Base-by-base conservation (phyloP, 192 early-diverging fungal genomes). In the Physocladia obscura region DNA sequence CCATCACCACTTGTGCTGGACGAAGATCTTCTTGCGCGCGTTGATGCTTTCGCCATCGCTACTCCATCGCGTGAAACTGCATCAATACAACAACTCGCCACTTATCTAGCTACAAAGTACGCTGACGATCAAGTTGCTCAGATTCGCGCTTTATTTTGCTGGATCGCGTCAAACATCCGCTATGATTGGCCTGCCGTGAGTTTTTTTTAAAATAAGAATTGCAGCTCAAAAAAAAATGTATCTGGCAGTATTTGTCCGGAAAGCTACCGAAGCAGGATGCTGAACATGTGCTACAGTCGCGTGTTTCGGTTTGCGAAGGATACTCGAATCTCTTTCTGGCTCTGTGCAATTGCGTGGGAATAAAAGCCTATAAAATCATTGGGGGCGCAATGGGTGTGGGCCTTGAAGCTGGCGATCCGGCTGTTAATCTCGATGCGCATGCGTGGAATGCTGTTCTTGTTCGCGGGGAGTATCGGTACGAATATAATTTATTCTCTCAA, bases 401-500 rank as follows among this genome's bases (percentile, higher is more conserved):
- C 31, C 39, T 75, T 24, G 74, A 75, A 44, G 71, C 76, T 5
- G 80, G 78, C 0, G 71, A 83, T 57, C 62, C 64, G 0, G 68
- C 64, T 35, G 71, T 49, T 40, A 51, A 81, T 17, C 32, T 75
- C 29, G 73, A 82, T 52, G 76, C 22, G 4, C 86, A 87, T 64
- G 82, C 81, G 36, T 87, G 86, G 86, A 87, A 86, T 63, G 79
- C 71, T 6, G 80, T 83, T 19, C 69, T 51, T 11, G 39, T 86
- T 22, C 40, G 82, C 44, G 84, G 82, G 22, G 78, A 83, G 59
- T 81, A 74, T 40, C 70, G 63, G 61, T 58, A 35, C 26, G 27
- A 13, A 58, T 34, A 26, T 29, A 17, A 58, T 32, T 32, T 29
- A 4, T 4, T 58, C 13, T 30, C 57, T 58, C 11, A 32, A 17